Percentiles rank a stretch among this genome's conserved stretches.
These are phyloP conservation scores for Boletellus ananiceps DNA, from an alignment of 768 basidiomycete species.

Conservation along the genomic window DNA sequence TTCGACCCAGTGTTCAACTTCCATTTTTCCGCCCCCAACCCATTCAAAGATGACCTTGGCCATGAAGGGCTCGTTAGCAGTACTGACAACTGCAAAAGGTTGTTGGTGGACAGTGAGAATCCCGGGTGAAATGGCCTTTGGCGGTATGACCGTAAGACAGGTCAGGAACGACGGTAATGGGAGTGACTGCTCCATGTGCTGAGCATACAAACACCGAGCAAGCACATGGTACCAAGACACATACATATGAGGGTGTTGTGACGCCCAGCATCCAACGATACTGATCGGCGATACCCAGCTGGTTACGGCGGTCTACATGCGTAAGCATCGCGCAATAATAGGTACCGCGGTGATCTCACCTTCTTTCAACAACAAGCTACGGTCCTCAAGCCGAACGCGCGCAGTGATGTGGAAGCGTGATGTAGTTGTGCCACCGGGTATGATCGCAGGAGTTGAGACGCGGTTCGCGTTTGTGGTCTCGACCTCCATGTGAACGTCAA, in stretches of 20 bases:
- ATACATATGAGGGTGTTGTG: constrained; percentile 45
- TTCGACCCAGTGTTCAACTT: constrained; percentile 52
- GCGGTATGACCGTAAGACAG: constrained; percentile 37
- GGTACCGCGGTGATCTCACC: constrained; percentile 24
- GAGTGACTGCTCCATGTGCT: constrained; percentile 19
- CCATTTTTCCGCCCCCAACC: constrained; percentile 40
- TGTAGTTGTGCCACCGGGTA: constrained; percentile 18
- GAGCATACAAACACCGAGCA: not conserved
- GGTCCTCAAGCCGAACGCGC: constrained; percentile 40
- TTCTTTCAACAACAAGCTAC: constrained; percentile 41
- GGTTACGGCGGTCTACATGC: constrained; percentile 31
- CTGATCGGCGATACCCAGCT: constrained; percentile 27
- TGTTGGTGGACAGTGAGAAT: constrained; percentile 33
- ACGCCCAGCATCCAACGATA: constrained; percentile 47
- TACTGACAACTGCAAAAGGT: constrained; percentile 40
- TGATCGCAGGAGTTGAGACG: not conserved
- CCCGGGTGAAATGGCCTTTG: constrained; percentile 27
- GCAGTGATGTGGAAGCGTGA: constrained; percentile 46
- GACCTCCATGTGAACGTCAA: constrained; percentile 4
- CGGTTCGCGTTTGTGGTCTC: not conserved
- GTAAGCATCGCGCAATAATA: constrained; percentile 6
- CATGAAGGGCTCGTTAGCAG: constrained; percentile 43
- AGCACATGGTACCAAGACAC: constrained; percentile 25
- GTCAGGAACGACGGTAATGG: constrained; percentile 32
- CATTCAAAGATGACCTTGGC: constrained; percentile 39